phyloP scores from a whole-genome alignment of 1,284 basidiomycete species.

The Trichosporon sp. region DNA sequence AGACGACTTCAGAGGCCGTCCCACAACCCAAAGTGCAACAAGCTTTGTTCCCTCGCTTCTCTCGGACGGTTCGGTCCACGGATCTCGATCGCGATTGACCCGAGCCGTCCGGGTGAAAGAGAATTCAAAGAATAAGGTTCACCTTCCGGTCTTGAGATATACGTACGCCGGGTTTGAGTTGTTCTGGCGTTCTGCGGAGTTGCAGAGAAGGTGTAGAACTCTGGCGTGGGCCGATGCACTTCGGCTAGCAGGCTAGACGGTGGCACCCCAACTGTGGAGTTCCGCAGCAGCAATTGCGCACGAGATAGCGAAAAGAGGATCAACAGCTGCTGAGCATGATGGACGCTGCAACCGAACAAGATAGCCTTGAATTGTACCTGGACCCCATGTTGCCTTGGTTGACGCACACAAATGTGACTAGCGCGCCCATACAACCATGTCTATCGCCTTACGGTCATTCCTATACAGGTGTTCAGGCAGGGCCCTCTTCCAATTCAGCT shows the following conservation, averaged over 20 bases:
- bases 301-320: not conserved
- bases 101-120: not conserved
- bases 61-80: slow-evolving; percentile 9
- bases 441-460: not conserved
- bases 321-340: not conserved
- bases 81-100: slow-evolving; percentile 6
- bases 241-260: not conserved
- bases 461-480: not conserved
- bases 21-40: slow-evolving; percentile 5
- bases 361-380: slow-evolving; percentile 2
- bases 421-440: not conserved
- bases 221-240: not conserved
- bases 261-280: not conserved
- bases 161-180: not conserved
- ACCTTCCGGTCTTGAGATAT: not conserved
- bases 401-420: not conserved
- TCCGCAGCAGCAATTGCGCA: slow-evolving; percentile 1
- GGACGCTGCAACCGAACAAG: not conserved
- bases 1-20: not conserved
- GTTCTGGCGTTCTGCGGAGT: not conserved
- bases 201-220: not conserved
- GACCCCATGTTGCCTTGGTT: not conserved
- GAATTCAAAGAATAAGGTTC: not conserved
- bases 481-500: not conserved
- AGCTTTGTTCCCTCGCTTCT: slow-evolving; percentile 10